Evolutionary conservation across 2,329 filamentous ascomycete species (phyloP), one percentile per base, ranked within the genome.

Genomic region (Ophiostoma sp.): DNA sequence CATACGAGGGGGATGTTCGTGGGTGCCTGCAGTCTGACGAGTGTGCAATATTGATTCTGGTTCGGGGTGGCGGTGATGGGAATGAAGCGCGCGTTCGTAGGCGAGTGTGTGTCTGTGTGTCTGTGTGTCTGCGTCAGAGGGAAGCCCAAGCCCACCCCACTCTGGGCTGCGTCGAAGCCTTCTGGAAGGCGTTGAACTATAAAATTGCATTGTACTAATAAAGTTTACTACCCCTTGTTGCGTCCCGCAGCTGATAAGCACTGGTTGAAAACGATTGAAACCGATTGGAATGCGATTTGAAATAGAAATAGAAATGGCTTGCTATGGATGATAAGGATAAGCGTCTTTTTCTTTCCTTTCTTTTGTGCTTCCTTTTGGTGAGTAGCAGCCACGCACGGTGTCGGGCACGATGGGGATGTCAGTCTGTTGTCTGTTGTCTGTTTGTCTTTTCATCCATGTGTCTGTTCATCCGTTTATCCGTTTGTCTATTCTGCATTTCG

Each of bases 401-500:
- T 27, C 27, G 27, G 27, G 27, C 27, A 27, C 27, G 27, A 27
- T 27, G 27, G 2, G 27, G 27, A 27, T 27, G 1, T 27, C 27
- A 27, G 27, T 27, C 27, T 27, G 27, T 27, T 27, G 27, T 27
- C 27, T 27, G 27, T 27, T 27, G 27, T 27, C 27, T 27, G 27
- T 27, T 27, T 27, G 27, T 27, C 27, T 27, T 27, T 27, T 27
- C 27, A 27, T 27, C 27, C 2, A 27, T 27, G 1, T 27, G 27
- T 27, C 27, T 27, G 2, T 27, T 27, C 27, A 27, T 27, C 45
- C 18, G 49, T 55, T 18, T 55, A 18, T 27, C 49, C 18, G 3
- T n/a, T 8, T 27, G 45, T 60, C 55, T 60, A 60, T 60, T 38
- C 55, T 40, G 27, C 27, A 60, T 60, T 60, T 60, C 55, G 55